Conservation (phyloP, 2,329 filamentous ascomycete species). For the Penicillium sp. region DNA sequence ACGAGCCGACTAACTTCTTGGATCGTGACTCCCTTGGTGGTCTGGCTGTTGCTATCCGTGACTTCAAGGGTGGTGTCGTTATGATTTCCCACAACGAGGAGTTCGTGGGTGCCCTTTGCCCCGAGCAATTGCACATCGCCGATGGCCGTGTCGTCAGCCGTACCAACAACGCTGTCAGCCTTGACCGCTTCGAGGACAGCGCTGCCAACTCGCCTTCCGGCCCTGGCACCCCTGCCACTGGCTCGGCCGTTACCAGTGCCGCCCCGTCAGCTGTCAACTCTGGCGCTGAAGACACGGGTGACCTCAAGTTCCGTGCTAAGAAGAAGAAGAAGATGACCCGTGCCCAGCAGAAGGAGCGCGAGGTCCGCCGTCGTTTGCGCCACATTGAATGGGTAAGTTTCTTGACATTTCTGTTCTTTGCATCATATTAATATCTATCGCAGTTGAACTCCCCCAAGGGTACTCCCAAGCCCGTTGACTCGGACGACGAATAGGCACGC, state of each 20-base stretch:
- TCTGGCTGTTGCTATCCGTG: constrained; percentile 93
- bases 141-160: constrained; percentile 84
- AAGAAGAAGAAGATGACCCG: constrained; percentile 99
- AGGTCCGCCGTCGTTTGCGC: constrained; percentile 78
- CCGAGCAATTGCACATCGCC: constrained; percentile 92
- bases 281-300: constrained; percentile 72
- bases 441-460: constrained; percentile 84
- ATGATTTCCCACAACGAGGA: constrained; percentile 99
- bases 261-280: constrained; percentile 67
- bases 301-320: constrained; percentile 84
- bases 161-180: constrained; percentile 66
- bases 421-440: constrained; percentile 37
- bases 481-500: constrained; percentile 62
- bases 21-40: constrained; percentile 96
- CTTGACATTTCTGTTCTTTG: background rate
- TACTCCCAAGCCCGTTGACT: constrained; percentile 71
- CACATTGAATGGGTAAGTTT: constrained; percentile 61
- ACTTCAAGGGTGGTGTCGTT: constrained; percentile 96
- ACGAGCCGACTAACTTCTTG: constrained; percentile 99
- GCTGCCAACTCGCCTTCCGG: constrained; percentile 57
- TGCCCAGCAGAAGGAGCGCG: constrained; percentile 90
- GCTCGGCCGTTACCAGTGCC: constrained; percentile 58
- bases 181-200: constrained; percentile 84
- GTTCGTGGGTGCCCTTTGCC: constrained; percentile 91
- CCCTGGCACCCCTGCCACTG: constrained; percentile 52